phyloP scores from a whole-genome alignment of 2,329 filamentous ascomycete species.

The Xylariaceae sp. region DNA sequence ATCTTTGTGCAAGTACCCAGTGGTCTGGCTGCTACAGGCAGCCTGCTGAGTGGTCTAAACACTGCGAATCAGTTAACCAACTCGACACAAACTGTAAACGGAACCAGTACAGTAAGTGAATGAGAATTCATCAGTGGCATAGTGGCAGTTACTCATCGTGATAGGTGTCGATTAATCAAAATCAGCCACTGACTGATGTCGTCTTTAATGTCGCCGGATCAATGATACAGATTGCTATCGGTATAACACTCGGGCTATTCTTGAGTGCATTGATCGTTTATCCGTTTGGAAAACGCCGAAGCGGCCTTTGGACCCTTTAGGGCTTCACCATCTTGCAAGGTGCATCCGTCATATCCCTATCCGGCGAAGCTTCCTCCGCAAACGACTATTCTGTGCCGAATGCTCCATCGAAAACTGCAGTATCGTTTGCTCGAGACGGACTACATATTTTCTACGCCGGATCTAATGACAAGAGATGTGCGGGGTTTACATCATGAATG shows the following conservation, averaged over 20 bases:
- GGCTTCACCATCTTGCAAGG: no score
- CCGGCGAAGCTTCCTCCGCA: no score
- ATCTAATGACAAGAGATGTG: no score
- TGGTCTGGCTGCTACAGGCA: slow-evolving; percentile 42
- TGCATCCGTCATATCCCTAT: no score
- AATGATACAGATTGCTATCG: slow-evolving; percentile 51
- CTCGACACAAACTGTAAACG: slow-evolving; percentile 29
- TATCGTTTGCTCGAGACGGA: no score
- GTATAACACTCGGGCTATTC: slow-evolving; percentile 47
- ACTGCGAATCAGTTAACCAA: slow-evolving; percentile 41
- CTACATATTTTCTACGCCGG: no score
- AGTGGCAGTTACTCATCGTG: not conserved
- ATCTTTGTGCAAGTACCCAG: slow-evolving; percentile 47
- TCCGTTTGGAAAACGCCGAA: slow-evolving; percentile 45
- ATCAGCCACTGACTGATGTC: slow-evolving; percentile 33
- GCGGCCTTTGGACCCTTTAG: slow-evolving; percentile 45
- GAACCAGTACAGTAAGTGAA: slow-evolving; percentile 27
- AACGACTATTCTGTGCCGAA: no score
- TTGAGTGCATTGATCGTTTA: slow-evolving; percentile 45
- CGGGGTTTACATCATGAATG: no score
- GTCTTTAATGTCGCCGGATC: slow-evolving; percentile 43
- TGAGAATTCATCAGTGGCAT: slow-evolving; percentile 1
- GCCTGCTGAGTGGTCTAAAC: slow-evolving; percentile 39
- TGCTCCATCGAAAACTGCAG: no score
- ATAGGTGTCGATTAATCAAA: slow-evolving; percentile 20